A percentile compares a stretch with the other conserved stretches of the same genome.
Conservation (phyloP, 2,329 filamentous ascomycete genomes). For the Clonostachys chloroleuca region DNA sequence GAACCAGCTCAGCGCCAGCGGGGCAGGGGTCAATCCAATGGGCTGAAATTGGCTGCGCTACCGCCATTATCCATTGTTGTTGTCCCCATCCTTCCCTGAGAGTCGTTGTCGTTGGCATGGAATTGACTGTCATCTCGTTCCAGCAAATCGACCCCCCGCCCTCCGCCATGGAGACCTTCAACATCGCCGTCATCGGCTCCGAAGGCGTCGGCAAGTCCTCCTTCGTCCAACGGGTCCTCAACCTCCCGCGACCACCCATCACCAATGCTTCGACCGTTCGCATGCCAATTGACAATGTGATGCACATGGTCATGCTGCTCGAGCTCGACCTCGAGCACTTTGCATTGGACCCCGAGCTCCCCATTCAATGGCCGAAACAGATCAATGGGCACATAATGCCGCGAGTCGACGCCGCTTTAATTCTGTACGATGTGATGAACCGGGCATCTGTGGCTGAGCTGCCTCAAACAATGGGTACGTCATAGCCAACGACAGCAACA, state of each 20-base stretch:
- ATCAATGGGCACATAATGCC: slow-evolving; percentile 69
- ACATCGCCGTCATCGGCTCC: slow-evolving; percentile 63
- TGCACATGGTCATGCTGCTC: slow-evolving; percentile 56
- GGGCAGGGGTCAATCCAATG: not conserved
- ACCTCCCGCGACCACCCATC: slow-evolving; percentile 46
- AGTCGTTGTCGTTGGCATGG: not conserved
- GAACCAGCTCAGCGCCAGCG: not conserved
- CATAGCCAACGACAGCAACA: not conserved
- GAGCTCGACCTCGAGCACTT: slow-evolving; percentile 65
- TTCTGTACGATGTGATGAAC: slow-evolving; percentile 85
- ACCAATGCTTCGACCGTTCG: slow-evolving; percentile 51
- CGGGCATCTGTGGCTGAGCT: slow-evolving; percentile 70
- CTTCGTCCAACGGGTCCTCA: slow-evolving; percentile 60
- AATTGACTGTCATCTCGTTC: not conserved
- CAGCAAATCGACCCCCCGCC: slow-evolving; percentile 1
- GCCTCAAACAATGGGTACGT: slow-evolving; percentile 75
- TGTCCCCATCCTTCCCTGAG: not conserved
- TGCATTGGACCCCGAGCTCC: slow-evolving; percentile 50
- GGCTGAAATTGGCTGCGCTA: slow-evolving; percentile 2
- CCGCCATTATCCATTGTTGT: slow-evolving; percentile 11
- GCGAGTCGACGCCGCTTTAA: slow-evolving; percentile 75
- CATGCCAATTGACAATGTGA: slow-evolving; percentile 52
- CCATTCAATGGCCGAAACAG: slow-evolving; percentile 63
- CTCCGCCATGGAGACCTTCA: slow-evolving; percentile 52
- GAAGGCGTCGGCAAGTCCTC: slow-evolving; percentile 64